Evolutionary conservation across 2,329 filamentous ascomycete species (phyloP), one percentile per base, ranked within the genome.

Genomic region (Epichloe typhina): DNA sequence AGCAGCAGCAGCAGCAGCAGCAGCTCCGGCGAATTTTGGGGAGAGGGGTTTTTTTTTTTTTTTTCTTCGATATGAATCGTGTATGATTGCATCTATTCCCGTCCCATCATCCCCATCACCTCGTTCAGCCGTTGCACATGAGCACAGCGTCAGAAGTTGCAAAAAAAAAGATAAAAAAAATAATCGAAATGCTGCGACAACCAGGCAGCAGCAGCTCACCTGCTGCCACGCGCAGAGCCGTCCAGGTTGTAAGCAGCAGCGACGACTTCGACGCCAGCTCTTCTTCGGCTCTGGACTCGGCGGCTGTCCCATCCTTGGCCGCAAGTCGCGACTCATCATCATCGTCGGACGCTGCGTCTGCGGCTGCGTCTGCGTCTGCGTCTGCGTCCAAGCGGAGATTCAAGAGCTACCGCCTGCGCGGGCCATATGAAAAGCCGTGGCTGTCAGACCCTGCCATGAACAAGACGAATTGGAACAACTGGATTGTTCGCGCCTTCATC

Each of bases 361-460:
- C 19, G 19, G 39, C 39, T 19, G 19, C 19, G 19, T 41, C 39
- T 17, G 17, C 17, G 17, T 17, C 49, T 11, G 47, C 47, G 15
- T 41, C 39, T 19, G 19, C 19, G 19, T 41, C 39, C 15, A 56
- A 50, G 33, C 53, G 45, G 43, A 50, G 49, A 36, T 69, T 68
- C 58, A 63, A 61, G 53, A 65, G 61, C 54, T 64, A 65, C 52
- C 63, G 66, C 4, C 57, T 69, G 23, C 54, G 54, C 36, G 56
- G 56, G 13, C 59, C 61, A 13, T 67, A 68, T 54, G 64, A 67
- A 47, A 69, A 69, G 57, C 66, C 68, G 45, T 70, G 67, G 67
- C 60, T 69, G 2, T 52, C 56, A 5, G 63, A 66, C 42, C 60
- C 62, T 17, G 61, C 57, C 35, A 56, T 65, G 55, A 62, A 57